Conservation (phyloP, 2,329 filamentous ascomycete species). For the Nannizziopsis arthrosporioides region DNA sequence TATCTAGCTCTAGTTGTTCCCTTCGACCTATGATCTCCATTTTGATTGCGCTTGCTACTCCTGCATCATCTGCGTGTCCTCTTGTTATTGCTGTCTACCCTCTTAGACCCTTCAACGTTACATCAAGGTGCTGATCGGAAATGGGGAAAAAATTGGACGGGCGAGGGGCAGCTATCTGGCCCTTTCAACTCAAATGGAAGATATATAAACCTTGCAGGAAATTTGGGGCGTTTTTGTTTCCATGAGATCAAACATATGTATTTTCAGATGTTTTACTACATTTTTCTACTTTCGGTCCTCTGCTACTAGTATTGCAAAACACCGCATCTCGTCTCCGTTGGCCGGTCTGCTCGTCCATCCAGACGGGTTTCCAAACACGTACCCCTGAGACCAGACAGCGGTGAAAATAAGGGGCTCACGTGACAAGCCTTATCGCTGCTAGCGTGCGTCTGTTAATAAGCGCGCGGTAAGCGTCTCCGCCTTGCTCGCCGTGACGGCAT, state of each 20-base stretch:
- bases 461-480: neutral
- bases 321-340: neutral
- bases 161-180: neutral
- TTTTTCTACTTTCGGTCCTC: neutral
- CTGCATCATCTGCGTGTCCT: neutral
- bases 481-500: too few species aligned
- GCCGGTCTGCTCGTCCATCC: neutral
- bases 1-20: neutral
- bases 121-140: neutral
- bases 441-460: neutral
- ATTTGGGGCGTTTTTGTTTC: slow-evolving; percentile 4
- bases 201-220: neutral
- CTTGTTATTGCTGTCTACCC: neutral
- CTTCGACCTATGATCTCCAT: neutral
- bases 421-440: slow-evolving; percentile 1
- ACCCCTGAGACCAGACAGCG: neutral
- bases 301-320: neutral
- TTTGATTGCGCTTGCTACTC: neutral
- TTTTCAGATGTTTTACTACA: neutral
- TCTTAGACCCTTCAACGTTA: slow-evolving; percentile 4
- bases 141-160: slow-evolving; percentile 1
- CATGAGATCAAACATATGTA: neutral
- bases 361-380: neutral
- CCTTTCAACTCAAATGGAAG: too few species aligned
- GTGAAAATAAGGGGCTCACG: slow-evolving; percentile 2